These are phyloP conservation scores for Aureobasidium leucospermi DNA, from an alignment of 2,329 filamentous ascomycete genomes.

Conservation along the genomic window DNA sequence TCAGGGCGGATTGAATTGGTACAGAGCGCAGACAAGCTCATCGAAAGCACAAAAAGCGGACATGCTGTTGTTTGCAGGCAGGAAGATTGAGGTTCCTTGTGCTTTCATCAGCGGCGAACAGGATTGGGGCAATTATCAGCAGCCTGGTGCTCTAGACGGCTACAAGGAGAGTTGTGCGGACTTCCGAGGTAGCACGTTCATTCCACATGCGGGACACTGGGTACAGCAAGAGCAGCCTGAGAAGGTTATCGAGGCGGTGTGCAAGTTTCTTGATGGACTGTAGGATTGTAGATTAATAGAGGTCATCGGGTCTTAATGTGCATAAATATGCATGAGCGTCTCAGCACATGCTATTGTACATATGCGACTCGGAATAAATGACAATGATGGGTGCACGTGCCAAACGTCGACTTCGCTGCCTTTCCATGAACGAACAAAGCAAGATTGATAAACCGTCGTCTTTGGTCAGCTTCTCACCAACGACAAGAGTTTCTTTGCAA, in stretches of 20 bases:
- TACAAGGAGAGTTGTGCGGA: conserved; percentile 45
- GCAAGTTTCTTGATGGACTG: conserved; percentile 33
- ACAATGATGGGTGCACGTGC: conserved; percentile 7
- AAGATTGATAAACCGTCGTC: not conserved
- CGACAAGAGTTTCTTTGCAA: not conserved
- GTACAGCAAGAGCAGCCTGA: conserved; percentile 59
- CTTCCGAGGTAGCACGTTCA: conserved; percentile 46
- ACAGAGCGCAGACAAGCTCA: conserved; percentile 49
- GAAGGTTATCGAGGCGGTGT: conserved; percentile 42
- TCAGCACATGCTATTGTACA: not conserved
- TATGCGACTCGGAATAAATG: not conserved
- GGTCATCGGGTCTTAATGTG: not conserved
- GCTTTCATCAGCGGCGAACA: conserved; percentile 54
- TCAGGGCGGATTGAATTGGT: conserved; percentile 61
- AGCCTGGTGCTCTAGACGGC: conserved; percentile 55
- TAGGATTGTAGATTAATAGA: not conserved
- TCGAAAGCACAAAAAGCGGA: conserved; percentile 40
- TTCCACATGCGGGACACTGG: conserved; percentile 62
- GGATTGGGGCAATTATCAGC: conserved; percentile 64
- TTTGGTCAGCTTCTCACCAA: not conserved
- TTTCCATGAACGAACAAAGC: not conserved
- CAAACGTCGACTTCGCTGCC: not conserved
- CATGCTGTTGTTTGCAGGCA: conserved; percentile 51
- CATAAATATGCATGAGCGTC: conserved; percentile 1
- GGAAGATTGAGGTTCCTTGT: conserved; percentile 54